Base-by-base conservation (phyloP, 306 rosid genomes). In the Quillaja saponaria region DNA sequence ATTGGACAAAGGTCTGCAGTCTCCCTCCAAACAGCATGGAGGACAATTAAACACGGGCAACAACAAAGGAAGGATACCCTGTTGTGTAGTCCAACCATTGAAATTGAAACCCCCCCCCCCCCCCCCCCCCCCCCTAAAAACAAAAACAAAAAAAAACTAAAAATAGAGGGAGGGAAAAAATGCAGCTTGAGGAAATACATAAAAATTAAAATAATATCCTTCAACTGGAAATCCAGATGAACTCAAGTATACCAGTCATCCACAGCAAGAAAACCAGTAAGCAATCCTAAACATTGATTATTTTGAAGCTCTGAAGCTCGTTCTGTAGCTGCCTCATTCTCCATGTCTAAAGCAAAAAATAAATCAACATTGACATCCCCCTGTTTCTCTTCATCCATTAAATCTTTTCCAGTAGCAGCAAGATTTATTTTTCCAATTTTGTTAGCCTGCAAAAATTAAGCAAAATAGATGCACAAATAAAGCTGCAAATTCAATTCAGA, bases 351-450 rank as follows among this genome's bases (percentile, higher is more conserved):
- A 15, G 95, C 84, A 28, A 95, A 55, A 75, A 92, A 92, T 34
- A 92, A 95, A 76, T 92, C 95, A 75, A 88, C 76, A 8, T 81
- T 82, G 67, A 88, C 90, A 52, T 92, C 98, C 67, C 96, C 98
- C 58, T 57, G 95, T 77, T 92, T 92, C 80, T 88, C 98, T 15
- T 92, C 98, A 71, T 92, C 98, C 98, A 92, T 92, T 34, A 92
- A 76, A 78, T 92, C 98, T 73, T 92, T 92, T 53, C 98, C 98
- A 9, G 87, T 92, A 33, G 96, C 95, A 58, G 98, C 96, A 69
- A 92, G 98, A 63, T 92, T 92, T 82, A 92, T 92, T 80, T 81
- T 86, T 45, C 98, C 98, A 62, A 88, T 92, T 77, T 87, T 92
- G 63, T 73, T 92, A 47, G 95, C 98, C 98, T 92, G 94, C 42